Percentiles rank a stretch among this genome's conserved stretches.
These are phyloP conservation scores for Fomitopsis palustris DNA, from an alignment of 1,284 basidiomycete genomes.

Conservation along the genomic window DNA sequence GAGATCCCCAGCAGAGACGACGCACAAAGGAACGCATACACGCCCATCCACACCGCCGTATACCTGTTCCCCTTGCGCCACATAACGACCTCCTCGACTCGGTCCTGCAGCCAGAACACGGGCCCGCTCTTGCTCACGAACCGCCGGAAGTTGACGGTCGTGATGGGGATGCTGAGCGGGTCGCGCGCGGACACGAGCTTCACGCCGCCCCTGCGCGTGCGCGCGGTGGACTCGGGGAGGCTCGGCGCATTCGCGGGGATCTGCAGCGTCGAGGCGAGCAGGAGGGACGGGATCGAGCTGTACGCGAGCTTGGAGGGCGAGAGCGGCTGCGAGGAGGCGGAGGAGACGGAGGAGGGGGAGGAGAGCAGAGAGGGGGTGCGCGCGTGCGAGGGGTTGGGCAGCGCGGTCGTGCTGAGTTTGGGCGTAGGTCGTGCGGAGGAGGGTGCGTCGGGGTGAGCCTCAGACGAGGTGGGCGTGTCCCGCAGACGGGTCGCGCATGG, in stretches of 20 bases:
- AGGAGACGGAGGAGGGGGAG: slow-evolving; percentile 24
- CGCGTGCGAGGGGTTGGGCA: slow-evolving; percentile 37
- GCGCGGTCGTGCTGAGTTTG: slow-evolving; percentile 41
- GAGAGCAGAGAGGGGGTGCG: slow-evolving; percentile 2
- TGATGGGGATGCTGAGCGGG: slow-evolving; percentile 67
- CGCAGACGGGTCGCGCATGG: slow-evolving; percentile 41
- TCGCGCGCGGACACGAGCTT: slow-evolving; percentile 48
- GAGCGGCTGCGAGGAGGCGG: slow-evolving; percentile 17
- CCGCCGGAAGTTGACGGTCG: slow-evolving; percentile 68
- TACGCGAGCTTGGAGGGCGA: slow-evolving; percentile 20
- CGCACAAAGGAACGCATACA: slow-evolving; percentile 70
- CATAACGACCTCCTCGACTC: slow-evolving; percentile 68
- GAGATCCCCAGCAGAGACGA: slow-evolving; percentile 7
- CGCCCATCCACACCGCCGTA: slow-evolving; percentile 63
- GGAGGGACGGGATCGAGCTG: slow-evolving; percentile 30
- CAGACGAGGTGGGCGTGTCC: background rate
- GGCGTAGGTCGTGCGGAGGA: slow-evolving; percentile 35
- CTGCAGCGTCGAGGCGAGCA: slow-evolving; percentile 31
- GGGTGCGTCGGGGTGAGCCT: background rate
- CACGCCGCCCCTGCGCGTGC: slow-evolving; percentile 23
- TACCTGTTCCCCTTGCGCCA: slow-evolving; percentile 70
- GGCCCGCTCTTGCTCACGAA: slow-evolving; percentile 67
- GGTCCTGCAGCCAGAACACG: slow-evolving; percentile 76
- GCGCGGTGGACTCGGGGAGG: slow-evolving; percentile 19
- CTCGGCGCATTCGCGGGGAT: slow-evolving; percentile 25